Evolutionary conservation across 2,329 filamentous ascomycete species (phyloP), one percentile per base, ranked within the genome.

Genomic region (Venturia pyrina): DNA sequence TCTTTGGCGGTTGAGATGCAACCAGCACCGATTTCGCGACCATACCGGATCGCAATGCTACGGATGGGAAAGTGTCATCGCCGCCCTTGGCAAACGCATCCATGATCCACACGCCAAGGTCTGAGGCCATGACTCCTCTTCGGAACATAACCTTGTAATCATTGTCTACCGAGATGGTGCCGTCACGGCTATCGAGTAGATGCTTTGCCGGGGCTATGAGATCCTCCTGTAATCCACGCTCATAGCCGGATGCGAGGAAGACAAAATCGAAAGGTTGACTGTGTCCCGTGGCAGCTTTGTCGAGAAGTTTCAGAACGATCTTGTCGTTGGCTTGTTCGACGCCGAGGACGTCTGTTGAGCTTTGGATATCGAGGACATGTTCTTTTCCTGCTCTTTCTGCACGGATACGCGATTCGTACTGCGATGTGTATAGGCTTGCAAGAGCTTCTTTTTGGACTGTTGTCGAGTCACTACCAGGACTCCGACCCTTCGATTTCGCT

Each of bases 181-280:
- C 64, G 5, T 62, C 34, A 2, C 64, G 53, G 11, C 53, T 56
- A 34, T 66, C 64, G 15, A 62, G 41, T 19, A 59, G 28, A 37
- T 62, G 53, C 41, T 50, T 53, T 21, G 60, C 53, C 19, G 64
- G 64, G 41, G 64, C 53, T n/a, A 66, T 32, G 28, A 66, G 34
- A 5, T 46, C 24, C 19, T 62, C 64, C 17, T 66, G 64, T 17
- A 62, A 17, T 19, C 57, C 57, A 17, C 64, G 64, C 40, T 56
- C 37, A 37, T 66, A 66, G 5, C 64, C 64, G 8, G 56, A 61
- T 5, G 64, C 64, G 11, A 59, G 34, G 37, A 66, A 62, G 15
- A 66, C 64, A n/a, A 66, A 66, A 40, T 66, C 64, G 40, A 66
- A 66, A 2, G 63, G 63, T n/a, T 41, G 34, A 40, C 48, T 48